Percentiles rank a stretch among this genome's conserved stretches.
Evolutionary conservation across 1,139 yeast species (phyloP).

Genomic region (Kodamaea derodonti): DNA sequence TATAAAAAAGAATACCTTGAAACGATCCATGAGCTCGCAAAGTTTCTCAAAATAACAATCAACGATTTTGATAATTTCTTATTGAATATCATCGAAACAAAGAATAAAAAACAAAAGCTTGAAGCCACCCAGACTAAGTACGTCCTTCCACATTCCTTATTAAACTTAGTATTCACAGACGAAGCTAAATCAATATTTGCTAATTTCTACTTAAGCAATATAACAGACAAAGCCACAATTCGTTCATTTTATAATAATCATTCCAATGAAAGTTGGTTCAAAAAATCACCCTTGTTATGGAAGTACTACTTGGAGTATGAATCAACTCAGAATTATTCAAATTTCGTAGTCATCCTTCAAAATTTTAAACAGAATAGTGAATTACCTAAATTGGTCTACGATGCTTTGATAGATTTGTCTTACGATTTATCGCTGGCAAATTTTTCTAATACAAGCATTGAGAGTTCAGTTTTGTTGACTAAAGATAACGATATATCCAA

Average conservation of each 20-base stretch:
- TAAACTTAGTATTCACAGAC: constrained; percentile 19
- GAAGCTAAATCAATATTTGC: constrained; percentile 29
- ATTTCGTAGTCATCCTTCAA: constrained; percentile 40
- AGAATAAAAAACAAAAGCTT: constrained; percentile 2
- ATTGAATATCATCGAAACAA: constrained; percentile 3
- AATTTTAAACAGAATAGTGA: constrained; percentile 40
- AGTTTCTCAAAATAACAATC: constrained; percentile 16
- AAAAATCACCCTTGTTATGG: constrained; percentile 52
- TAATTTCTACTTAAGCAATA: constrained; percentile 16
- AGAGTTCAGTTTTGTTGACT: constrained; percentile 18
- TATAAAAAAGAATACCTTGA: constrained; percentile 24
- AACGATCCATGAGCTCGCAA: constrained; percentile 11
- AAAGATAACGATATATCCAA: constrained; percentile 24
- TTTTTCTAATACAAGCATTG: constrained; percentile 12
- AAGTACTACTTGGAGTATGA: constrained; percentile 52
- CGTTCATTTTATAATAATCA: constrained; percentile 42
- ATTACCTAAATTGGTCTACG: constrained; percentile 46
- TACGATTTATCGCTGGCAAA: constrained; percentile 25
- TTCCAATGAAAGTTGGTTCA: constrained; percentile 33
- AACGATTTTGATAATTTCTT: constrained; percentile 16
- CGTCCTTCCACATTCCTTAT: too few species aligned
- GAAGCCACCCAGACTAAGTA: too few species aligned
- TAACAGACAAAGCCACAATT: constrained; percentile 8
- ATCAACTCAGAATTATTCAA: constrained; percentile 37
- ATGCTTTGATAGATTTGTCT: constrained; percentile 24